phyloP scores from a whole-genome alignment of 1,139 yeast species.

The Protomyces gravidus region DNA sequence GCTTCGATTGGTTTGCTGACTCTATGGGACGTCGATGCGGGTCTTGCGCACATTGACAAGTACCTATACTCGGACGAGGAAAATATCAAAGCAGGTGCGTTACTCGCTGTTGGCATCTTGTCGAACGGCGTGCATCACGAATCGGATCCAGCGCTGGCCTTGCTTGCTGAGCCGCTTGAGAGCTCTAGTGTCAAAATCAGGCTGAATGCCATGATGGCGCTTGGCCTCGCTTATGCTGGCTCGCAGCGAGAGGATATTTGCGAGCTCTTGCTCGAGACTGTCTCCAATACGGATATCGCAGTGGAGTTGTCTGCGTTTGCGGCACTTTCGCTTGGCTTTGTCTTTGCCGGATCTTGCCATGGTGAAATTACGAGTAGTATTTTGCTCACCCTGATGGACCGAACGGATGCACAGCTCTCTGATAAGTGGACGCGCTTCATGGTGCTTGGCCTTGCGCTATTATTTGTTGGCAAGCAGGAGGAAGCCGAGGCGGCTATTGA shows the following conservation, averaged over 20 bases:
- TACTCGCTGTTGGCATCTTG: slow-evolving; percentile 92
- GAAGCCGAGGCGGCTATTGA: slow-evolving; percentile 93
- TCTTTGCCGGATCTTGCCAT: slow-evolving; percentile 91
- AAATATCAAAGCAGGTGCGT: slow-evolving; percentile 92
- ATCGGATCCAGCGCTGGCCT: slow-evolving; percentile 83
- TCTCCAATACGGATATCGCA: slow-evolving; percentile 69
- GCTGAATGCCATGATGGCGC: slow-evolving; percentile 79
- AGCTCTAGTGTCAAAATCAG: slow-evolving; percentile 55
- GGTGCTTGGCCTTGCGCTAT: slow-evolving; percentile 85
- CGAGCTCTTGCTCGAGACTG: slow-evolving; percentile 73
- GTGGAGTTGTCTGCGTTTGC: slow-evolving; percentile 82
- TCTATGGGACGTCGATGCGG: slow-evolving; percentile 89
- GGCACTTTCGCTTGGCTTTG: slow-evolving; percentile 87
- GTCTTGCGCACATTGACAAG: slow-evolving; percentile 83
- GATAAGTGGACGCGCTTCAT: slow-evolving; percentile 85
- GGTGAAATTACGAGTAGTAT: slow-evolving; percentile 91
- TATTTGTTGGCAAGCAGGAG: slow-evolving; percentile 85
- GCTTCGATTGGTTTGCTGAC: slow-evolving; percentile 87
- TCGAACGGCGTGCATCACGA: slow-evolving; percentile 94
- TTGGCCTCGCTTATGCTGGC: slow-evolving; percentile 95
- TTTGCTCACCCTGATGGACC: slow-evolving; percentile 81
- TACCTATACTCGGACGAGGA: slow-evolving; percentile 80
- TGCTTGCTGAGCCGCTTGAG: slow-evolving; percentile 68
- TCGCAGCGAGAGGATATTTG: slow-evolving; percentile 81
- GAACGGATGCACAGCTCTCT: slow-evolving; percentile 69